Evolutionary conservation across 1,284 basidiomycete species (phyloP).

Genomic region (Porogramme epimiltina): DNA sequence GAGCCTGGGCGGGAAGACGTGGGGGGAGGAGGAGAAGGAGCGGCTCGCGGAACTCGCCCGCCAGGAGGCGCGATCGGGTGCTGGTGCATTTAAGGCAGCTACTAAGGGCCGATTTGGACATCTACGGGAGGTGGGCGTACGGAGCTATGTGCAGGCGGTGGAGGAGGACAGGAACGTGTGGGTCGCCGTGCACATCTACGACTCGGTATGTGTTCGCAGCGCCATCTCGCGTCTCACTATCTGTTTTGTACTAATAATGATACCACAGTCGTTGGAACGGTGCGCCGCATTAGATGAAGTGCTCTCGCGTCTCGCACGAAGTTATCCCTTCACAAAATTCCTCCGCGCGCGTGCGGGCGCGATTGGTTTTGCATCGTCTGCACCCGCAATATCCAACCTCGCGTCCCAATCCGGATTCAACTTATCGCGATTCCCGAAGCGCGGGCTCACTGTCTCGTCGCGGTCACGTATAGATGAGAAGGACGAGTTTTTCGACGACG

Average conservation of each 20-base stretch:
- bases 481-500: constrained; percentile 38
- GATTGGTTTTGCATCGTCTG: constrained; percentile 67
- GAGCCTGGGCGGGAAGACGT: constrained; percentile 66
- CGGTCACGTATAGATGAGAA: constrained; percentile 16
- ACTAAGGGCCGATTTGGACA: constrained; percentile 69
- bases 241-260: neutral
- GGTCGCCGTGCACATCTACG: constrained; percentile 85
- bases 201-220: constrained; percentile 60
- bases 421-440: constrained; percentile 26
- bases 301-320: constrained; percentile 67
- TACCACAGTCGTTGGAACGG: constrained; percentile 75
- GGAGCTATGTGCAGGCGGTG: constrained; percentile 75
- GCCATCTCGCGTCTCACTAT: no score
- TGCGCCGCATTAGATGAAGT: constrained; percentile 73
- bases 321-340: constrained; percentile 77
- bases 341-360: constrained; percentile 73
- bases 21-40: constrained; percentile 69
- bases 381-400: constrained; percentile 9
- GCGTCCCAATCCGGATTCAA: constrained; percentile 19
- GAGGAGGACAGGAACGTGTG: constrained; percentile 74
- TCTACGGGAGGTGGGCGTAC: constrained; percentile 76
- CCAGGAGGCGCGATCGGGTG: constrained; percentile 31
- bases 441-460: constrained; percentile 23
- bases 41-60: constrained; percentile 34
- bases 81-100: no score